Base-by-base conservation (phyloP, 305 asterid species). In the Petunia hybrid region DNA sequence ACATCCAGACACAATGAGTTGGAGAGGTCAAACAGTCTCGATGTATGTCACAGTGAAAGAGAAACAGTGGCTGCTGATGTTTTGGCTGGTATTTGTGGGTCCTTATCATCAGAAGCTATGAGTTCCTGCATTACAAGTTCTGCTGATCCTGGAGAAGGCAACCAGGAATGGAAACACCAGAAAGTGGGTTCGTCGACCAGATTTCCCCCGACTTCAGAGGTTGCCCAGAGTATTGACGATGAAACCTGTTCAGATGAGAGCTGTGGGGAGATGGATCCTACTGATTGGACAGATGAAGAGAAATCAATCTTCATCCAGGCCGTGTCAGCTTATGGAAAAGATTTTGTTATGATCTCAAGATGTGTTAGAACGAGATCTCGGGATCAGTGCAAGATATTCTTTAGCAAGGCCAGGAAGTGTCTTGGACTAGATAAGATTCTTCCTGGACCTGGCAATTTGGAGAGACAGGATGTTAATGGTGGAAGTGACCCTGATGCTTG, bases 201-300 rank as follows among this genome's bases (percentile, higher is more conserved):
- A 85, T 84, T 91, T 85, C 89, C 94, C 45, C 88, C 92, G 64
- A 92, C 94, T 57, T 95, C 97, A 13, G 98, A 93, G 68, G 92
- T 85, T 66, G 86, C 90, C 2, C 95, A 92, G 85, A 85, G 79
- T 84, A 80, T 88, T 64, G 97, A 95, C 66, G 97, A 92, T 79
- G 99, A 92, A 64, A 88, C 88, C 83, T 92, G 92, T 85, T 95
- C 99, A 4, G 97, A 95, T 78, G 99, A 91, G 90, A 93, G 99
- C 91, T 95, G 94, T 83, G 97, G 91, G 83, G 98, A 94, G 84
- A 85, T 89, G 90, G 97, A 88, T 82, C 78, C 88, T 80, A 40
- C 87, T 75, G 95, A 93, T 88, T 97, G 99, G 99, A 91, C 97
- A 10, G 98, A 97, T 38, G 97, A 91, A 82, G 99, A 97, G 91